These are phyloP conservation scores for Neocatenulostroma microsporum DNA, from an alignment of 2,329 filamentous ascomycete genomes.

Conservation along the genomic window DNA sequence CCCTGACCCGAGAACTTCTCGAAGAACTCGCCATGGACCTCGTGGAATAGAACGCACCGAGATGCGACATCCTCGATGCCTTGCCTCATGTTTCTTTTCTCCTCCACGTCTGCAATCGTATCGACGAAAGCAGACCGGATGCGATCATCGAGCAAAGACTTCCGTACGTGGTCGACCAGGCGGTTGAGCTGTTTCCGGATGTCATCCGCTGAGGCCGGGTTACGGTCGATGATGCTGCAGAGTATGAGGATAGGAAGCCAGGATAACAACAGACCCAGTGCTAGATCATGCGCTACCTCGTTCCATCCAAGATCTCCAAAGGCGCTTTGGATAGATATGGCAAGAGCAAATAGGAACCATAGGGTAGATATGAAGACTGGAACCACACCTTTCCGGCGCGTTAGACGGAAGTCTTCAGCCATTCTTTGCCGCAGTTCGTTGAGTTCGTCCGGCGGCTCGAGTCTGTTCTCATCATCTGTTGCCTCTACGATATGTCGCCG, in stretches of 20 bases:
- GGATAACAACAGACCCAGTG: constrained; percentile 37
- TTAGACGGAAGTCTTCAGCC: constrained; percentile 35
- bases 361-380: constrained; percentile 36
- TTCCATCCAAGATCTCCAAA: constrained; percentile 33
- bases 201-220: constrained; percentile 36
- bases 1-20: constrained; percentile 36
- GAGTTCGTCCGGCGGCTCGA: constrained; percentile 16
- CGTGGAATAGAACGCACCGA: too few species aligned
- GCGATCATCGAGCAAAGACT: constrained; percentile 25
- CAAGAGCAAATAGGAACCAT: constrained; percentile 37
- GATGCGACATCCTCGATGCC: constrained; percentile 23
- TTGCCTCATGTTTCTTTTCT: constrained; percentile 18
- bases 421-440: constrained; percentile 29
- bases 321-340: constrained; percentile 31
- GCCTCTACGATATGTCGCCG: too few species aligned
- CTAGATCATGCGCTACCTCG: constrained; percentile 38
- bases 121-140: constrained; percentile 25
- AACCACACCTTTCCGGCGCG: constrained; percentile 35
- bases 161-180: constrained; percentile 31
- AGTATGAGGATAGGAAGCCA: constrained; percentile 42
- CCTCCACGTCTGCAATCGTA: constrained; percentile 20
- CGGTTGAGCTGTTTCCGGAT: constrained; percentile 34
- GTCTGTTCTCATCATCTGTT: background rate
- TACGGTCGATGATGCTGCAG: constrained; percentile 40
- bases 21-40: constrained; percentile 31